A percentile compares a stretch with the other conserved stretches of the same genome.
Evolutionary conservation across 352 stramenopile species (phyloP).

Genomic region (Phytopythium sindhum): DNA sequence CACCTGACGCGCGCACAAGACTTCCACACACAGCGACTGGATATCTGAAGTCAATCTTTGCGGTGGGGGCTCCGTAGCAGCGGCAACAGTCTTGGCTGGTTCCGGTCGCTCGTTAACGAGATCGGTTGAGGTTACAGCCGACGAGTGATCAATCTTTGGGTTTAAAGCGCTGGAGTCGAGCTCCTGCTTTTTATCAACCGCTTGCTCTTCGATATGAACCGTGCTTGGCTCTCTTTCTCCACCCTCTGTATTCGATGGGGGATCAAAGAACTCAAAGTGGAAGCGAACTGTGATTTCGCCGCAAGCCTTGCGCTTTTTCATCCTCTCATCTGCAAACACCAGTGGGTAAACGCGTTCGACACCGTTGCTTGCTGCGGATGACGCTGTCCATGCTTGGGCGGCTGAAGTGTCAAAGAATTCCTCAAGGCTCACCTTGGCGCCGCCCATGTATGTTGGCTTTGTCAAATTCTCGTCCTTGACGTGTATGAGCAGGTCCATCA

Average conservation of each 20-base stretch:
- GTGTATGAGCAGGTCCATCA: conserved; percentile 25
- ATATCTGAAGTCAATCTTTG: conserved; percentile 16
- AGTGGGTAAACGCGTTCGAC: conserved; percentile 18
- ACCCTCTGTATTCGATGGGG: neutral
- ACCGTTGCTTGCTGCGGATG: neutral
- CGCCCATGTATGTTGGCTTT: conserved; percentile 43
- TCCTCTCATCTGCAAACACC: conserved; percentile 27
- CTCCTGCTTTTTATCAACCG: neutral
- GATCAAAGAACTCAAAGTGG: conserved; percentile 14
- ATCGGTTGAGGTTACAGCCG: neutral
- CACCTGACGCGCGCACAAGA: conserved; percentile 28
- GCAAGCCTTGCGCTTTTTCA: conserved; percentile 31
- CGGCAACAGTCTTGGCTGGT: neutral
- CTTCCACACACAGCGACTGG: conserved; percentile 34
- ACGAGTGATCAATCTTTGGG: neutral
- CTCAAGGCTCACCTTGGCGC: conserved; percentile 24
- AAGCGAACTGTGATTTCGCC: conserved; percentile 37
- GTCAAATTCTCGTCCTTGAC: conserved; percentile 42
- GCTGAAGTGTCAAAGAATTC: conserved; percentile 21
- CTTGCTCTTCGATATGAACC: neutral
- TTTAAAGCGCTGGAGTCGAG: neutral
- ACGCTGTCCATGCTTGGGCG: conserved; percentile 2
- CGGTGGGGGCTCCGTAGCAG: neutral
- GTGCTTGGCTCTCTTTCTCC: neutral
- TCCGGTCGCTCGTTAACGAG: neutral